Evolutionary conservation across 2,329 filamentous ascomycete species (phyloP).

Genomic region (Stromatinia cepivora): DNA sequence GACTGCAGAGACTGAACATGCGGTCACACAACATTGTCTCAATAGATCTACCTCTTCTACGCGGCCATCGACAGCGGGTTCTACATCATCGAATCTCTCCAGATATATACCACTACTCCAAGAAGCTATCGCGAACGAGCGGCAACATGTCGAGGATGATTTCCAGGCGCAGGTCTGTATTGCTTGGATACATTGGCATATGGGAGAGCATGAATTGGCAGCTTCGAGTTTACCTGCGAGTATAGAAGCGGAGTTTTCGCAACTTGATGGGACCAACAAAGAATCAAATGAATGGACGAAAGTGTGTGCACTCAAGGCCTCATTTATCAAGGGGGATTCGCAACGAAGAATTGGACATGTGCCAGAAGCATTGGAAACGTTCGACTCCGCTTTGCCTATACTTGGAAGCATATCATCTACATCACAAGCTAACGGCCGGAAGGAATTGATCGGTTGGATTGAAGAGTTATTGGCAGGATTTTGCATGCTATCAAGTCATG

Average conservation of each 20-base stretch:
- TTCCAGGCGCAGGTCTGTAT: slow-evolving; percentile 82
- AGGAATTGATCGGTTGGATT: slow-evolving; percentile 74
- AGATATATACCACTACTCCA: slow-evolving; percentile 46
- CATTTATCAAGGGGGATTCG: slow-evolving; percentile 72
- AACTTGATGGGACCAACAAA: slow-evolving; percentile 53
- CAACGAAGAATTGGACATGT: slow-evolving; percentile 52
- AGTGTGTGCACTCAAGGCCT: slow-evolving; percentile 76
- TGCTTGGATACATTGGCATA: slow-evolving; percentile 80
- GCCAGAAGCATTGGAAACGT: slow-evolving; percentile 63
- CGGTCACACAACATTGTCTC: slow-evolving; percentile 56
- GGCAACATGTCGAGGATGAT: slow-evolving; percentile 54
- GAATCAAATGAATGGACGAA: slow-evolving; percentile 71
- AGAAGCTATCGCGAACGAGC: slow-evolving; percentile 59
- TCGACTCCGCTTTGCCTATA: slow-evolving; percentile 64
- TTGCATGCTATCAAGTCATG: slow-evolving; percentile 67
- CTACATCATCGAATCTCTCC: slow-evolving; percentile 34
- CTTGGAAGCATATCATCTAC: slow-evolving; percentile 55
- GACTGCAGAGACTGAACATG: slow-evolving; percentile 68
- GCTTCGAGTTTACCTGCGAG: slow-evolving; percentile 62
- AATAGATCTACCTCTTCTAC: slow-evolving; percentile 26
- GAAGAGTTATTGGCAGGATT: slow-evolving; percentile 75
- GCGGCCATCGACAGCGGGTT: slow-evolving; percentile 30
- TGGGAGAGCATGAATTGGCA: slow-evolving; percentile 67
- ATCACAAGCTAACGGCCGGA: slow-evolving; percentile 50
- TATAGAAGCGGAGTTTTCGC: slow-evolving; percentile 56